Evolutionary conservation across 495 filamentous ascomycete species (phyloP).

Genomic region (Viridothelium virens): DNA sequence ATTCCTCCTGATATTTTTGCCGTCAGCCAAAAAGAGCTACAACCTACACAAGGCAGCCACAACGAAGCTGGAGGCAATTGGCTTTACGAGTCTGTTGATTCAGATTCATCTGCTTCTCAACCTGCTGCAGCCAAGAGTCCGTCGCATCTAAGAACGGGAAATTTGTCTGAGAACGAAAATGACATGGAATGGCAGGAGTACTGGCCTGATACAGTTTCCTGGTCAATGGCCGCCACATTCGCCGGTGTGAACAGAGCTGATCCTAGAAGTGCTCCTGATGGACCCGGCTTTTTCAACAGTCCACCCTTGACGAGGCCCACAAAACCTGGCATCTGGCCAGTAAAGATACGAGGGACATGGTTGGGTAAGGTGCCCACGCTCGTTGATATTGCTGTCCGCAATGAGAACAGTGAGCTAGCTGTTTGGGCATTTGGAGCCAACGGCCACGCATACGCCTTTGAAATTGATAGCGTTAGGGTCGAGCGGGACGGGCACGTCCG

Average conservation of each 20-base stretch:
- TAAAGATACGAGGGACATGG: conserved; percentile 35
- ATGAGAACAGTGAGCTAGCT: conserved; percentile 29
- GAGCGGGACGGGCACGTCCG: background rate
- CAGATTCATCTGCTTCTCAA: conserved; percentile 13
- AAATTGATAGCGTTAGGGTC: conserved; percentile 1
- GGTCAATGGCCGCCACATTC: conserved; percentile 11
- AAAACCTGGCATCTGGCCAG: conserved; percentile 29
- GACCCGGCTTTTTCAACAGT: conserved; percentile 17
- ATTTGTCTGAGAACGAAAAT: background rate
- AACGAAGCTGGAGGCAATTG: background rate
- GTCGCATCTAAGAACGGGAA: background rate
- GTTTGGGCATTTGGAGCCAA: conserved; percentile 39
- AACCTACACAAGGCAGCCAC: background rate
- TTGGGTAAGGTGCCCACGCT: conserved; percentile 33
- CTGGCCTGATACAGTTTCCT: conserved; percentile 20
- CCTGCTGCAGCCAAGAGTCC: conserved; percentile 16
- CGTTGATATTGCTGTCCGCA: conserved; percentile 37
- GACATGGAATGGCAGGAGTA: conserved; percentile 19
- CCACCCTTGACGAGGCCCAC: background rate
- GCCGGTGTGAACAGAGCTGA: background rate
- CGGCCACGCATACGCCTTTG: conserved; percentile 25
- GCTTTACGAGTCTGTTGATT: background rate
- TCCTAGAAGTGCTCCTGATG: conserved; percentile 2
- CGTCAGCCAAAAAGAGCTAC: conserved; percentile 21
- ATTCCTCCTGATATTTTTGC: conserved; percentile 54